These are phyloP conservation scores for Poronia punctata DNA, from an alignment of 495 filamentous ascomycete species.

Conservation along the genomic window DNA sequence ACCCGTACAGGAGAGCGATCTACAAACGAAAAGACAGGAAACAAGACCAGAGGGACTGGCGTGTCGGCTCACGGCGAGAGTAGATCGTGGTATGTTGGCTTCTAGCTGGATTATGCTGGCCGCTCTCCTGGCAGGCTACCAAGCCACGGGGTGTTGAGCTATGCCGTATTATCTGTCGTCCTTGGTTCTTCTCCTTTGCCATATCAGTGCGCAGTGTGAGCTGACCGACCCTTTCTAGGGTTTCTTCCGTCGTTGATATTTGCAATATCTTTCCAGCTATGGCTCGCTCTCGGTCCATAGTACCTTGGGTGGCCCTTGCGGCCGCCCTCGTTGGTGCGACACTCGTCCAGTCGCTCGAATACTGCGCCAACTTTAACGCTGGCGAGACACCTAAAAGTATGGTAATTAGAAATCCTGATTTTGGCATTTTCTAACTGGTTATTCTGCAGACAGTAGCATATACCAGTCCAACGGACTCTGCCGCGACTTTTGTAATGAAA, in stretches of 20 bases:
- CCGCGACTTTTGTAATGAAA: constrained; percentile 25
- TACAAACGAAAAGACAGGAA: too few species aligned
- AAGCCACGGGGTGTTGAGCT: too few species aligned
- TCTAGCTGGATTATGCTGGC: too few species aligned
- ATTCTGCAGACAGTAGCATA: constrained; percentile 27
- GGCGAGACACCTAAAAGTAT: constrained; percentile 27
- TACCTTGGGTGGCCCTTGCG: constrained; percentile 4
- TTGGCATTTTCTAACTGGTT: constrained; percentile 1
- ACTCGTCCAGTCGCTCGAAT: constrained; percentile 23
- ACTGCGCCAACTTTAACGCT: constrained; percentile 38
- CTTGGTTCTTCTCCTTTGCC: too few species aligned
- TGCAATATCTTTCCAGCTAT: constrained; percentile 11
- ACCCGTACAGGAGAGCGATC: too few species aligned
- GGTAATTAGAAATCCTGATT: constrained; percentile 4
- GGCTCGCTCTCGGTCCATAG: constrained; percentile 10
- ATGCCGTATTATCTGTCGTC: too few species aligned
- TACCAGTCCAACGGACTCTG: constrained; percentile 44
- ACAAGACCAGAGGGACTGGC: too few species aligned
- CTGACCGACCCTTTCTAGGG: background rate
- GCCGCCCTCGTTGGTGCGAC: constrained; percentile 7
- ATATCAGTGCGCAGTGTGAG: too few species aligned
- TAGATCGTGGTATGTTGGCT: too few species aligned
- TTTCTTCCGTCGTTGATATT: background rate
- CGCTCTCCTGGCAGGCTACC: too few species aligned
- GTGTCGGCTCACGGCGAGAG: too few species aligned